Evolutionary conservation across 1,284 basidiomycete species (phyloP).

Genomic region (Prillingera fragicola): DNA sequence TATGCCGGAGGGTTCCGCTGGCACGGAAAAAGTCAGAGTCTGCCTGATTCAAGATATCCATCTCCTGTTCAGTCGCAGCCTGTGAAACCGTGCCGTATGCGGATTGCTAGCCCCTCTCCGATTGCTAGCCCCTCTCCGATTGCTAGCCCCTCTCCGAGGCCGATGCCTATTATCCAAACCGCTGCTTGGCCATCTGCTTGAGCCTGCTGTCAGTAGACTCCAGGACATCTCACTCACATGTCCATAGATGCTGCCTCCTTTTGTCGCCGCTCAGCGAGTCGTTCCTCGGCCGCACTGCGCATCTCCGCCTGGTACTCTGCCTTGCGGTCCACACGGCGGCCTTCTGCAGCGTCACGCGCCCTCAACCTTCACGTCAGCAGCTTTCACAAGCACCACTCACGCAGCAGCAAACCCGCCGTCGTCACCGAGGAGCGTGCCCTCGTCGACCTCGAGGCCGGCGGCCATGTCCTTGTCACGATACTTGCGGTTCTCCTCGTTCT

Average conservation of each 20-base stretch:
- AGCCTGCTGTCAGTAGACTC: constrained; percentile 23
- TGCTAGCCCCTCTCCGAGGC: too few relatives aligned
- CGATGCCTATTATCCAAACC: constrained; percentile 29
- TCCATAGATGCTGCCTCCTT: constrained; percentile 47
- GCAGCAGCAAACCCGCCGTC: constrained; percentile 40
- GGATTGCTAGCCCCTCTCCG: too few relatives aligned
- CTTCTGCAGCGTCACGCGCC: constrained; percentile 34
- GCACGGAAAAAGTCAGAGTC: too few relatives aligned
- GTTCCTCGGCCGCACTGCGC: constrained; percentile 35
- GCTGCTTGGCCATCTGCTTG: constrained; percentile 37
- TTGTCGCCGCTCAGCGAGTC: constrained; percentile 34
- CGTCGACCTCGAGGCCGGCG: constrained; percentile 43
- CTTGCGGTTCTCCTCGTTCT: constrained; percentile 41
- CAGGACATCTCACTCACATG: constrained; percentile 30
- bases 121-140: too few relatives aligned
- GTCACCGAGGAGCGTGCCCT: constrained; percentile 42
- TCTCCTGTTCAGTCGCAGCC: too few relatives aligned
- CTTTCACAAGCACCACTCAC: constrained; percentile 23
- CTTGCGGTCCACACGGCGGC: constrained; percentile 33
- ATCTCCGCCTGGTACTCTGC: constrained; percentile 28
- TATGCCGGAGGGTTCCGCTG: too few relatives aligned
- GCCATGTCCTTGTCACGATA: constrained; percentile 40
- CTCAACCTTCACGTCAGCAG: constrained; percentile 23
- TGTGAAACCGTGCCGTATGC: too few relatives aligned
- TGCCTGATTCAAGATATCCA: too few relatives aligned